Conservation (phyloP, 1,284 basidiomycete species). For the Sporisorium reilianum region DNA sequence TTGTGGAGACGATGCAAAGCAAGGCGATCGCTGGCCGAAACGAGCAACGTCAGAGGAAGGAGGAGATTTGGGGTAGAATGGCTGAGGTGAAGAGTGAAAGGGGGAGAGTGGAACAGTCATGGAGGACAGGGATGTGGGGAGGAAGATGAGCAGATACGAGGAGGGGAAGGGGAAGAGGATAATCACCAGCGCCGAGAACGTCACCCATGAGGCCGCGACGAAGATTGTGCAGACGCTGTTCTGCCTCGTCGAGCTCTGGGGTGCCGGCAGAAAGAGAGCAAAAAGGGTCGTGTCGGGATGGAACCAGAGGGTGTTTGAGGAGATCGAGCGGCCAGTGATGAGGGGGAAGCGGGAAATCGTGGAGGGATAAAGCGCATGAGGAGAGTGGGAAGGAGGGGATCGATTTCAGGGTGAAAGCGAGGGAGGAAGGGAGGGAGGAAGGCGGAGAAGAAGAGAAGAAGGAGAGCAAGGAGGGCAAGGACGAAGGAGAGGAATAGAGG, state of each 20-base stretch:
- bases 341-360: neutral
- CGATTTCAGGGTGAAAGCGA: neutral
- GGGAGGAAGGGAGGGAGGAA: neutral
- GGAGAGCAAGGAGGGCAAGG: too few species aligned
- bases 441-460: neutral
- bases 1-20: neutral
- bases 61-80: neutral
- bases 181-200: conserved; percentile 50
- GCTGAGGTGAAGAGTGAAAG: neutral
- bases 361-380: neutral
- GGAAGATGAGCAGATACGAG: neutral
- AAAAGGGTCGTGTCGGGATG: neutral
- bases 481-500: neutral
- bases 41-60: neutral
- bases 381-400: neutral
- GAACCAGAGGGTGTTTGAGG: conserved; percentile 7
- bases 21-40: neutral
- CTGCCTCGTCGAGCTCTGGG: conserved; percentile 21
- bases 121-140: neutral
- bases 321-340: conserved; percentile 12
- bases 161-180: conserved; percentile 20
- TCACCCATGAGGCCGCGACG: conserved; percentile 47
- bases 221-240: conserved; percentile 19
- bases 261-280: neutral
- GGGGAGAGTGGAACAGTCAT: neutral